Conservation (phyloP, 441 rosid species). For the Erodium texanum region DNA sequence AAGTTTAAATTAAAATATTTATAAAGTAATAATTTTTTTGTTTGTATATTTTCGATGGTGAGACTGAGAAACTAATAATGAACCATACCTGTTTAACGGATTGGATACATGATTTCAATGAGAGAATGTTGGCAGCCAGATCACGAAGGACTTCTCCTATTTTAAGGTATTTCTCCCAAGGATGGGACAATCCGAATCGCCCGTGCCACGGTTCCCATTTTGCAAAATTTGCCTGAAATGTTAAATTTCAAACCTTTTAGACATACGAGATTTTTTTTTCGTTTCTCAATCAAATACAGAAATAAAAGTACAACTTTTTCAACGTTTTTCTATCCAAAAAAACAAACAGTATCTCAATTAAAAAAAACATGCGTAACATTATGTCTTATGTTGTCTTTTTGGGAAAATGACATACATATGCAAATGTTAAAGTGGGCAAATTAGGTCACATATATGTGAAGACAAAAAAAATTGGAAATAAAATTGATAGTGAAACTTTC, state of each 20-base stretch:
- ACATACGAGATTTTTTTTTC: background rate
- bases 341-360: too few species aligned
- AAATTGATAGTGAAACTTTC: background rate
- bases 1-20: too few species aligned
- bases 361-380: too few species aligned
- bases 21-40: too few species aligned
- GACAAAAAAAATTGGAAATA: background rate
- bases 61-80: too few species aligned
- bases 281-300: too few species aligned
- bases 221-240: constrained; percentile 46
- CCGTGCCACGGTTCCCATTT: constrained; percentile 37
- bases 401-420: background rate
- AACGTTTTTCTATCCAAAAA: too few species aligned
- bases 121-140: constrained; percentile 33
- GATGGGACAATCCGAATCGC: background rate
- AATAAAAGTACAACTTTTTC: too few species aligned
- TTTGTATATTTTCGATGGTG: too few species aligned
- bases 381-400: background rate
- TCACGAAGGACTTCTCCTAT: constrained; percentile 48
- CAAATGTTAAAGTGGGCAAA: background rate
- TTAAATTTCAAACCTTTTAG: background rate
- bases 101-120: constrained; percentile 32
- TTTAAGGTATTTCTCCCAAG: constrained; percentile 29
- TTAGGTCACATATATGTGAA: background rate
- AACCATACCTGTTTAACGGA: constrained; percentile 30